Percentiles rank a stretch among this genome's conserved stretches.
Evolutionary conservation across 2,329 filamentous ascomycete species (phyloP).

Genomic region (Blumeriella jaapii): DNA sequence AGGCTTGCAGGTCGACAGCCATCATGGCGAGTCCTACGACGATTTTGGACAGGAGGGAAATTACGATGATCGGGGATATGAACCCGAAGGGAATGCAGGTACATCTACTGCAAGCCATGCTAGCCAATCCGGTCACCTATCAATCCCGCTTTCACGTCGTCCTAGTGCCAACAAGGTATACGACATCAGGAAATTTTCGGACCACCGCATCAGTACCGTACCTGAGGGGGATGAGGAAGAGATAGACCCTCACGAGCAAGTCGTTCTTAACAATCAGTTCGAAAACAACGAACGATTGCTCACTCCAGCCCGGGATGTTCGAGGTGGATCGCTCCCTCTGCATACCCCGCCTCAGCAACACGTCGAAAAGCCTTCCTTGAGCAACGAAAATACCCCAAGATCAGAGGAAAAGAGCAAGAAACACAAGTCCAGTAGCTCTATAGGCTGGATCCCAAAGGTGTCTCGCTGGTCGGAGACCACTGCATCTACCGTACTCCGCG

Average conservation of each 20-base stretch:
- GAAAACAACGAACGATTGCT: conserved; percentile 48
- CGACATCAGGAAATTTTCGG: conserved; percentile 44
- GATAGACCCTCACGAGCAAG: conserved; percentile 34
- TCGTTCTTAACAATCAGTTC: conserved; percentile 41
- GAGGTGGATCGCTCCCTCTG: conserved; percentile 42
- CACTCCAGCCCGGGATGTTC: conserved; percentile 47
- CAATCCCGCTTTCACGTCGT: conserved; percentile 42
- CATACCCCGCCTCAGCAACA: conserved; percentile 46
- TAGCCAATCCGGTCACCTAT: conserved; percentile 67
- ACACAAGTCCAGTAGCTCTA: conserved; percentile 76
- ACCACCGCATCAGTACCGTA: conserved; percentile 83
- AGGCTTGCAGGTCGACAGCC: conserved; percentile 38
- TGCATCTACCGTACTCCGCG: conserved; percentile 71
- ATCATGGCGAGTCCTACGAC: conserved; percentile 54
- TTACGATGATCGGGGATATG: conserved; percentile 64
- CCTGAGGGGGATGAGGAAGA: conserved; percentile 64
- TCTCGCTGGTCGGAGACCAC: conserved; percentile 98
- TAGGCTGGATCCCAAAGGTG: conserved; percentile 75
- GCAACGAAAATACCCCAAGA: conserved; percentile 68
- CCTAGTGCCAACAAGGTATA: conserved; percentile 29
- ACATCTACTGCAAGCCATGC: conserved; percentile 61
- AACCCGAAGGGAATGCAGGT: conserved; percentile 69
- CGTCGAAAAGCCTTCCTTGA: conserved; percentile 34
- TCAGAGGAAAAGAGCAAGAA: conserved; percentile 67
- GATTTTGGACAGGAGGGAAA: conserved; percentile 50